These are phyloP conservation scores for Dentiscutata heterogama DNA, from an alignment of 371 early-diverging fungal genomes.

Conservation along the genomic window DNA sequence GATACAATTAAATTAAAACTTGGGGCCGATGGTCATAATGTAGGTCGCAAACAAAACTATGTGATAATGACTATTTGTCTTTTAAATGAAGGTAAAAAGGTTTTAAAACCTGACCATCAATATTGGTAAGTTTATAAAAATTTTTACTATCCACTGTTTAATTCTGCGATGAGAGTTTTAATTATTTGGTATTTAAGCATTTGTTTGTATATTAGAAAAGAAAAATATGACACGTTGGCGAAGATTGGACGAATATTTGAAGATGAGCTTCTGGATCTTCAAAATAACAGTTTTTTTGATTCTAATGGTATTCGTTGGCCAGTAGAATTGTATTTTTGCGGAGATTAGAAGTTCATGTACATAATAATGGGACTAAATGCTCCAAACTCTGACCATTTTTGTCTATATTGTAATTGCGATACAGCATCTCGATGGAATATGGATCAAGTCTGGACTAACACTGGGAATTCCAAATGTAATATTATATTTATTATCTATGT, in stretches of 20 bases:
- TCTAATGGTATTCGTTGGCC: not conserved
- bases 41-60: not conserved
- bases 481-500: not conserved
- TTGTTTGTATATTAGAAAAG: not conserved
- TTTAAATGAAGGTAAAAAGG: slow-evolving; percentile 12
- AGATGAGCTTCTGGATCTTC: not conserved
- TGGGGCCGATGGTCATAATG: not conserved
- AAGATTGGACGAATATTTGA: not conserved
- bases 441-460: not conserved
- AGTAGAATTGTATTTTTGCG: not conserved
- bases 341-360: not conserved
- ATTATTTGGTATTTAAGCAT: not conserved
- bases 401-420: slow-evolving; percentile 5
- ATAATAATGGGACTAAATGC: not conserved
- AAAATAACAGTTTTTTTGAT: not conserved
- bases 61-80: not conserved
- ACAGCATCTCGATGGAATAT: not conserved
- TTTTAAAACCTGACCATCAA: slow-evolving; percentile 10
- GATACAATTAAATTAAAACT: slow-evolving; percentile 2
- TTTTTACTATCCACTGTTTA: not conserved
- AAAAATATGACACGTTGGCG: not conserved
- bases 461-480: slow-evolving; percentile 4
- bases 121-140: not conserved
- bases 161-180: not conserved
- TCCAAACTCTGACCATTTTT: not conserved